A percentile compares a stretch with the other conserved stretches of the same genome.
Conservation (phyloP, 352 stramenopile species). For the Blastocystis sp. region DNA sequence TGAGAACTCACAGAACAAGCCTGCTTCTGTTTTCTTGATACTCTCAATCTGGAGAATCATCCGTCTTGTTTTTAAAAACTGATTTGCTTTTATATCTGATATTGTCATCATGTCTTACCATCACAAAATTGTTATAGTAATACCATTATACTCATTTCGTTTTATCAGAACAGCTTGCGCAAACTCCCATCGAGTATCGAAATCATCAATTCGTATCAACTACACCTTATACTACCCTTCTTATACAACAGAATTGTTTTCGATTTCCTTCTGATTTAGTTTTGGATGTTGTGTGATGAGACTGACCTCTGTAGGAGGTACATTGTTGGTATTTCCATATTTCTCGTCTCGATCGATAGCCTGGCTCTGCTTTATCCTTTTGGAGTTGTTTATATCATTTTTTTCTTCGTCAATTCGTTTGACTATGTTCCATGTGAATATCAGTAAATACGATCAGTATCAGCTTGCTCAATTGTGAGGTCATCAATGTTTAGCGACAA, state of each 20-base stretch:
- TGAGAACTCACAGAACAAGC: conserved; percentile 46
- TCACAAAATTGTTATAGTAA: not conserved
- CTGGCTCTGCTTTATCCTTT: not conserved
- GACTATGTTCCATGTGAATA: not conserved
- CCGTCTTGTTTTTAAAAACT: not conserved
- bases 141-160: not conserved
- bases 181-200: conserved; percentile 15
- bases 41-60: conserved; percentile 51
- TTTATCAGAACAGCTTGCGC: not conserved
- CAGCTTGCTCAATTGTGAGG: not conserved
- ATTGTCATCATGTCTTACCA: not conserved
- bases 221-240: not conserved
- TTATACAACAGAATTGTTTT: not conserved
- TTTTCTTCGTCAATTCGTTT: not conserved
- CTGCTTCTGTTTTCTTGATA: conserved; percentile 28
- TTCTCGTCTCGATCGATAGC: not conserved
- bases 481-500: not conserved
- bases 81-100: conserved; percentile 8
- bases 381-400: not conserved
- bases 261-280: not conserved
- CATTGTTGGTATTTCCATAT: not conserved
- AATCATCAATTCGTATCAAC: not conserved
- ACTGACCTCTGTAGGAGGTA: not conserved
- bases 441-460: not conserved
- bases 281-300: not conserved